Evolutionary conservation across 805 yeast genomes (phyloP).

Genomic region (Kodamaea kaohsiungensis): DNA sequence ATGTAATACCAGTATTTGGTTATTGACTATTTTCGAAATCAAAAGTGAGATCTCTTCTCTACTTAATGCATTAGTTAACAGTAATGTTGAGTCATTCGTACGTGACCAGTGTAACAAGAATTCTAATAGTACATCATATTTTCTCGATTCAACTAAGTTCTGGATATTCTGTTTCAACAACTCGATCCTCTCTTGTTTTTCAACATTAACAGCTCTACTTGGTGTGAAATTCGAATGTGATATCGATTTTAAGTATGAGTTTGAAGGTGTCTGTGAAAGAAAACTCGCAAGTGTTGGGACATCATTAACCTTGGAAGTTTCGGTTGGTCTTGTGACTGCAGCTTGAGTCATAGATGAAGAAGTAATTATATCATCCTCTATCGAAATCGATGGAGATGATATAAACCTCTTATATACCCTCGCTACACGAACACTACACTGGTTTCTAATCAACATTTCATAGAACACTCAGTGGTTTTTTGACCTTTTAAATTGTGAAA

Average conservation of each 20-base stretch:
- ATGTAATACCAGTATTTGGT: constrained; percentile 19
- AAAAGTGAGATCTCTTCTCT: constrained; percentile 4
- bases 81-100: background rate
- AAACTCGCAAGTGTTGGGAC: background rate
- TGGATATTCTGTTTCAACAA: constrained; percentile 6
- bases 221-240: constrained; percentile 6
- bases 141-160: constrained; percentile 4
- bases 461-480: background rate
- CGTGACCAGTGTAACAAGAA: constrained; percentile 7
- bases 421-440: constrained; percentile 2
- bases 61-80: background rate
- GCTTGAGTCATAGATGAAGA: background rate
- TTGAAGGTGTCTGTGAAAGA: constrained; percentile 4
- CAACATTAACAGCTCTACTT: background rate
- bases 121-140: constrained; percentile 4
- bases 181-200: background rate
- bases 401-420: constrained; percentile 4
- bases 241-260: background rate
- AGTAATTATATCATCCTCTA: background rate
- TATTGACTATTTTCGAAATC: constrained; percentile 13
- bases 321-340: background rate
- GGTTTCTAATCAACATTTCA: constrained; percentile 4
- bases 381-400: constrained; percentile 2
- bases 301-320: background rate
- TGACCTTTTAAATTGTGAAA: background rate